phyloP scores from a whole-genome alignment of 345 rosid species.

The Brassica napus region DNA sequence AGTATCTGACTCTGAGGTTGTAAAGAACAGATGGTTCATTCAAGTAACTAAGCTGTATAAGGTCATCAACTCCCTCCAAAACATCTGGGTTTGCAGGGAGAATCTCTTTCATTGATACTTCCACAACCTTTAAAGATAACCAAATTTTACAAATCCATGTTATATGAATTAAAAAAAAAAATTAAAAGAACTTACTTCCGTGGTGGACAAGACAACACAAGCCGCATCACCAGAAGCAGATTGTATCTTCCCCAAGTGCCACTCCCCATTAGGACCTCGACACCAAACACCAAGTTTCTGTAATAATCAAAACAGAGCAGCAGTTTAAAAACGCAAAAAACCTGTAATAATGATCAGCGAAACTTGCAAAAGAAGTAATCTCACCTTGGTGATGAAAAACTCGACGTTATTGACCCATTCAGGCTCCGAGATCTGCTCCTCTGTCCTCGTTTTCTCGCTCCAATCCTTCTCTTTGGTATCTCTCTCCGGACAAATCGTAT shows the following conservation, averaged over 20 bases:
- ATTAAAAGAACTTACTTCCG: conserved; percentile 52
- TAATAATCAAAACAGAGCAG: conserved; percentile 13
- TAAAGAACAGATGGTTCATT: conserved; percentile 92
- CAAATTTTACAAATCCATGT: conserved; percentile 14
- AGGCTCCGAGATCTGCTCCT: neutral
- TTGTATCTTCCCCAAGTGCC: conserved; percentile 72
- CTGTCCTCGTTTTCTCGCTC: conserved; percentile 26
- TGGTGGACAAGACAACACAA: conserved; percentile 55
- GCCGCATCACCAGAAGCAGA: conserved; percentile 60
- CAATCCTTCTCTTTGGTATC: conserved; percentile 2
- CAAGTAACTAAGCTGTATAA: conserved; percentile 86
- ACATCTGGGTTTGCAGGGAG: conserved; percentile 94
- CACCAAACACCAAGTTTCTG: conserved; percentile 88
- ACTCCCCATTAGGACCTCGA: conserved; percentile 50
- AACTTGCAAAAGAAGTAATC: neutral
- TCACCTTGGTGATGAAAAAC: conserved; percentile 72
- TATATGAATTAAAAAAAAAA: neutral
- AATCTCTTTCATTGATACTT: conserved; percentile 65
- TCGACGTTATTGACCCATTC: conserved; percentile 62
- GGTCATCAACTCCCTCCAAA: conserved; percentile 84
- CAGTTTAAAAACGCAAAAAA: neutral
- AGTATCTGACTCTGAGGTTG: conserved; percentile 75
- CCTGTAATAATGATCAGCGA: neutral
- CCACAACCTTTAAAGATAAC: conserved; percentile 50
- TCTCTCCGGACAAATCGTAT: conserved; percentile 19